Base-by-base conservation (phyloP, 768 basidiomycete species). In the Xerocomellus intermedius region DNA sequence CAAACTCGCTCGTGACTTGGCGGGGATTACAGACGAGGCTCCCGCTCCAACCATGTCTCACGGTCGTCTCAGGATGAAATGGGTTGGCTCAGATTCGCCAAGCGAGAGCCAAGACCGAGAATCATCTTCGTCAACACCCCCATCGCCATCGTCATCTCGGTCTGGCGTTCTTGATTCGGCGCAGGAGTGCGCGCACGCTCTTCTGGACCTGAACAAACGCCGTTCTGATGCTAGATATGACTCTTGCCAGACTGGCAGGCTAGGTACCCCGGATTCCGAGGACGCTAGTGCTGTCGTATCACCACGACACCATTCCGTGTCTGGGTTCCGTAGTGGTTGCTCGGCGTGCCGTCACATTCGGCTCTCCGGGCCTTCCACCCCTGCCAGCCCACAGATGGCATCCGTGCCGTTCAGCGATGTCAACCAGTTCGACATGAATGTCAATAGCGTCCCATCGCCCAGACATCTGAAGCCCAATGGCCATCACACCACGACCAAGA, bases 311-410 rank as follows among this genome's bases (percentile, higher is more conserved):
- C 54, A 54, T 36, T 56, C 58, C 12, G 37, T 39, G 26, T 51
- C 54, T 22, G 61, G 48, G 52, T 69, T 69, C 59, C 68, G 67
- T 6, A 69, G 63, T 56, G 67, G 67, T 43, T 69, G 67, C 54
- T 48, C 57, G 7, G 65, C 67, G 12, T 69, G 67, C 57, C 63
- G 60, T 47, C 65, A 63, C 19, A 55, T 49, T 43, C 68, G 65
- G 30, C 16, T 53, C 19, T 60, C 59, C 10, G 38, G 42, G 38
- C 36, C 54, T 38, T 62, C 57, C 16, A 7, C 52, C 17, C 64
- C 58, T n/a, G 39, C 52, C 21, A 64, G 42, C 30, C 58, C 57
- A 42, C 48, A 13, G 14, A 47, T 38, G 28, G 9, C n/a, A 7
- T 30, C 42, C 19, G 22, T 46, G 36, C 56, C 52, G 21, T 39